phyloP scores from a whole-genome alignment of 371 early-diverging fungal species.

The Apophysomyces elegans region DNA sequence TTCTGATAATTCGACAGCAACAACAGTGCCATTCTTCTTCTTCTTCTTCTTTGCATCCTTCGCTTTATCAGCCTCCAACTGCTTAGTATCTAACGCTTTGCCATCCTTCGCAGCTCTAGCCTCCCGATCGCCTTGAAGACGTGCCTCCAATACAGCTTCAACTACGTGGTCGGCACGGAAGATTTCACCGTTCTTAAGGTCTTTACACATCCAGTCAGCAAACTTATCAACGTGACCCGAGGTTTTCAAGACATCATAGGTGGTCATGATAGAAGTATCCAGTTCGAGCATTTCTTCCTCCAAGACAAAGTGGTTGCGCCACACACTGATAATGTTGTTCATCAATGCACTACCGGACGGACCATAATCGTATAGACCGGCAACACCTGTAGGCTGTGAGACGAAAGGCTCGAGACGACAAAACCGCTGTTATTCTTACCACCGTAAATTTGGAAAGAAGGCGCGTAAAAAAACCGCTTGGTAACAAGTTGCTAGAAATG shows the following conservation, averaged over 20 bases:
- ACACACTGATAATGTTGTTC: conserved; percentile 91
- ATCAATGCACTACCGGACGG: conserved; percentile 97
- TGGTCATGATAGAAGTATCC: conserved; percentile 98
- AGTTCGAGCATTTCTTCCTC: conserved; percentile 99
- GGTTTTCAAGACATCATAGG: conserved; percentile 97
- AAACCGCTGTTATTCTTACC: conserved; percentile 54
- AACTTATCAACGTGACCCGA: conserved; percentile 99
- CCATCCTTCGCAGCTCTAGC: conserved; percentile 65
- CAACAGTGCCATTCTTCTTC: conserved; percentile 72
- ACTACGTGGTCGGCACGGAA: conserved; percentile 99
- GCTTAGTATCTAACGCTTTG: conserved; percentile 36
- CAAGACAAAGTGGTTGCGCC: conserved; percentile 97
- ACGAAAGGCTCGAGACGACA: neutral
- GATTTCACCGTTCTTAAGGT: conserved; percentile 92
- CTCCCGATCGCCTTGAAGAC: conserved; percentile 83
- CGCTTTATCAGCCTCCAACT: conserved; percentile 43
- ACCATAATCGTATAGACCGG: conserved; percentile 99
- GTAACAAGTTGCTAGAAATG: conserved; percentile 65
- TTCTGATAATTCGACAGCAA: conserved; percentile 71
- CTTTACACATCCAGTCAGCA: conserved; percentile 98
- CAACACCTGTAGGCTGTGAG: conserved; percentile 69
- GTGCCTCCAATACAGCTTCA: conserved; percentile 89
- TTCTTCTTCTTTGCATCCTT: conserved; percentile 73
- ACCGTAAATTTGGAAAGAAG: conserved; percentile 93
- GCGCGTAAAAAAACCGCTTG: conserved; percentile 97